Evolutionary conservation across 352 stramenopile species (phyloP).

Genomic region (Pythium inflatum): DNA sequence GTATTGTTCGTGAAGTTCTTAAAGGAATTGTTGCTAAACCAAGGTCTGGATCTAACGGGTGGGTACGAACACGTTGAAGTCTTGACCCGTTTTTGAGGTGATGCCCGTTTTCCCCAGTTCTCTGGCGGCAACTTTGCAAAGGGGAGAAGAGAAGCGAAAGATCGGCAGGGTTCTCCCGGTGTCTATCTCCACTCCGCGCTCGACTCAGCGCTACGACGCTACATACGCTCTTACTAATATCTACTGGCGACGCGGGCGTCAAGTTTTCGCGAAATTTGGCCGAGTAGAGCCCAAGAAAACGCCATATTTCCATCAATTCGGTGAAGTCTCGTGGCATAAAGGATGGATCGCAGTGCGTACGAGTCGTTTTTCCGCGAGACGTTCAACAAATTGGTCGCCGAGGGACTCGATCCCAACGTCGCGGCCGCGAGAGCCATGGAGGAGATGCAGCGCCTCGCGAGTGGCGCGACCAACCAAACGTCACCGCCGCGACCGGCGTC

Average conservation of each 20-base stretch:
- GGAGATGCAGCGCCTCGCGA: constrained; percentile 48
- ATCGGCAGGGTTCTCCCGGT: not conserved
- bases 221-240: no score
- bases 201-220: not conserved
- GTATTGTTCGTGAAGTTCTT: no score
- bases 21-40: constrained; percentile 12
- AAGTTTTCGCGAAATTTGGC: not conserved
- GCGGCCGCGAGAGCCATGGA: constrained; percentile 59
- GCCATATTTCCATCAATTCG: no score
- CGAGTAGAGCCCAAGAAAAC: not conserved
- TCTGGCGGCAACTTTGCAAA: constrained; percentile 12
- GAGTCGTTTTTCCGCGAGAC: constrained; percentile 51
- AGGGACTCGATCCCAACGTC: constrained; percentile 63
- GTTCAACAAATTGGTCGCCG: constrained; percentile 53
- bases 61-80: constrained; percentile 34
- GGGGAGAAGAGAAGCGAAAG: not conserved
- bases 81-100: constrained; percentile 22
- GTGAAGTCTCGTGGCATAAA: no score
- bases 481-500: not conserved
- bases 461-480: not conserved
- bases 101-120: not conserved
- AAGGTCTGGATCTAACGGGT: constrained; percentile 4
- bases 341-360: constrained; percentile 31
- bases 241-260: not conserved
- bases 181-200: not conserved